Percentiles rank a stretch among this genome's conserved stretches.
These are phyloP conservation scores for Musa beccarii DNA, from an alignment of 176 grass and related monocot species.

Conservation along the genomic window DNA sequence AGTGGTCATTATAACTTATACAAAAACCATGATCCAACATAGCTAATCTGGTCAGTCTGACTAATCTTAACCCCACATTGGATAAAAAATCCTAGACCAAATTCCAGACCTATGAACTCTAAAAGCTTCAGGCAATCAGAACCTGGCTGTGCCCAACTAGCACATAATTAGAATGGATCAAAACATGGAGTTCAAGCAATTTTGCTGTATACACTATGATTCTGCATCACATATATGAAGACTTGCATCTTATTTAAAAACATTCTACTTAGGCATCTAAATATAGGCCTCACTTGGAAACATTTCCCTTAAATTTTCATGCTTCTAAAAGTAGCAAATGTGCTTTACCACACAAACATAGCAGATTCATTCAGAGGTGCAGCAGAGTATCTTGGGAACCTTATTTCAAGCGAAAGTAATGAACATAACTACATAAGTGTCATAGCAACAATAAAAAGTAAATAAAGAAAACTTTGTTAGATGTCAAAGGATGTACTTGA, in stretches of 20 bases:
- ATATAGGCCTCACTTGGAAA: not conserved
- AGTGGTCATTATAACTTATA: too few relatives aligned
- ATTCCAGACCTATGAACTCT: too few relatives aligned
- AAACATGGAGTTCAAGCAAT: not conserved
- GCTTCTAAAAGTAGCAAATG: too few relatives aligned
- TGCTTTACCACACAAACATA: too few relatives aligned
- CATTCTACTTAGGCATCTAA: not conserved
- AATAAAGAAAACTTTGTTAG: not conserved
- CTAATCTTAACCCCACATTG: too few relatives aligned
- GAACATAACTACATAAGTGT: not conserved
- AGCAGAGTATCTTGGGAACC: not conserved
- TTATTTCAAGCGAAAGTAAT: not conserved
- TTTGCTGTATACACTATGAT: not conserved
- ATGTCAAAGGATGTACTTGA: slow-evolving; percentile 46
- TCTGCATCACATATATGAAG: not conserved
- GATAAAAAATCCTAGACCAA: too few relatives aligned
- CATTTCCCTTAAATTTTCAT: too few relatives aligned
- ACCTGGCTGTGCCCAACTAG: not conserved
- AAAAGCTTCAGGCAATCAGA: not conserved
- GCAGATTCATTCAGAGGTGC: too few relatives aligned
- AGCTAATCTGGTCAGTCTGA: too few relatives aligned
- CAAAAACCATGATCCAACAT: too few relatives aligned
- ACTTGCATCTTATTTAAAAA: not conserved
- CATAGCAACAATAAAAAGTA: slow-evolving; percentile 5
- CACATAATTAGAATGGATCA: not conserved